Evolutionary conservation across 257 asterid species (phyloP), one percentile per base, ranked within the genome.

Genomic region (Ligustrum vulgare): DNA sequence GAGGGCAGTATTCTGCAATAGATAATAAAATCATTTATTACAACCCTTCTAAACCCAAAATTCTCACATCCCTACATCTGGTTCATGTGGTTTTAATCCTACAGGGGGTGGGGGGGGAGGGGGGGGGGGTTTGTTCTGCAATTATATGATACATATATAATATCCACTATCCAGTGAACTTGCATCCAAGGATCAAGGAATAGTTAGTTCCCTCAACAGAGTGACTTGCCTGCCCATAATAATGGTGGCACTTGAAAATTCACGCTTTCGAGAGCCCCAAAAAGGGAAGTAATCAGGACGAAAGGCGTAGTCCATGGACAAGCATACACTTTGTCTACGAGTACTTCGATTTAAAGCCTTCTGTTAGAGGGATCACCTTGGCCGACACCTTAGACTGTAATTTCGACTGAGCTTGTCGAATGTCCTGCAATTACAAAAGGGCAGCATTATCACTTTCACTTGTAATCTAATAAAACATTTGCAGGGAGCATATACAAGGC

Each of bases 301-400:
- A 58, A 58, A 2, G 0, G 65, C 31, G 8, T 8, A 20, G 16
- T n/a, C 16, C 4, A 58, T 22, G 12, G 65, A 9, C 66, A 22
- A 9, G 32, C 33, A 23, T 58, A 1, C 4, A 20, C 2, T 58
- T 23, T 8, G 66, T 36, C 56, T 82, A 89, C 20, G 89, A n/a
- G 84, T 94, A 78, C 87, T 69, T 71, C n/a, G 99, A 92, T 82
- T 89, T 92, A 56, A 94, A 94, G 76, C 98, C 99, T 80, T 94
- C 98, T 4, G 96, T 88, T 58, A 94, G 89, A 67, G 88, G 88
- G 80, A 86, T 80, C 85, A 94, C 99, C 76, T 94, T 94, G 70
- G 89, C 96, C 4, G 96, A 83, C 36, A 92, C 93, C 83, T 82
- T 85, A 0, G 90, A 75, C 80, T 94, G 98, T 89, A 94, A 78